These are phyloP conservation scores for Sarcodon sp. DNA, from an alignment of 768 basidiomycete genomes.

Conservation along the genomic window DNA sequence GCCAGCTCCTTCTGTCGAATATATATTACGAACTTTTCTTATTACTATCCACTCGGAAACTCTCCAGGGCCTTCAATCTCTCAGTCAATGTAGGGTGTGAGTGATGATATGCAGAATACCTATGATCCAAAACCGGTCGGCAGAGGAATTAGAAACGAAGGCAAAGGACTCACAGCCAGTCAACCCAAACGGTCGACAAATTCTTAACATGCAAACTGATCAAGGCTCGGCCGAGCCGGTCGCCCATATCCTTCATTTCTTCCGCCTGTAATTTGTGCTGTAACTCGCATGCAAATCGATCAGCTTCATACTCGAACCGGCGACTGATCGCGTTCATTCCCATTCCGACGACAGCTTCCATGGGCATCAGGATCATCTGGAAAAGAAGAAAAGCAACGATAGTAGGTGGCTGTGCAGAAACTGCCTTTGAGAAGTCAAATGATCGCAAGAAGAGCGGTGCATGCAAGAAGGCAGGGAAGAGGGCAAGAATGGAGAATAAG, in stretches of 20 bases:
- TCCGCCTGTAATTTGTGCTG: constrained; percentile 33
- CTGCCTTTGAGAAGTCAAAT: constrained; percentile 63
- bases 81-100: constrained; percentile 93
- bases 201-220: constrained; percentile 87
- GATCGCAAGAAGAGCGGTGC: constrained; percentile 67
- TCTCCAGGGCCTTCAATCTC: constrained; percentile 70
- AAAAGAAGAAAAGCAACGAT: constrained; percentile 82
- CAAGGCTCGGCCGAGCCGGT: constrained; percentile 70
- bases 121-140: constrained; percentile 13
- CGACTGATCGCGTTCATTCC: constrained; percentile 75
- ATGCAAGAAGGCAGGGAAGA: constrained; percentile 84
- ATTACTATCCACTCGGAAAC: constrained; percentile 7
- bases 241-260: constrained; percentile 77
- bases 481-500: constrained; percentile 72
- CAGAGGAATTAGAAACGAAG: constrained; percentile 1
- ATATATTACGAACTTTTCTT: constrained; percentile 12
- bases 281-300: constrained; percentile 72
- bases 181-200: constrained; percentile 86
- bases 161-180: constrained; percentile 59
- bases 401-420: constrained; percentile 60
- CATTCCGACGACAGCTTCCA: constrained; percentile 63
- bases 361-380: constrained; percentile 72
- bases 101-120: constrained; percentile 92
- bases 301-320: constrained; percentile 88
- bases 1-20: background rate